These are phyloP conservation scores for Blastomyces parvus DNA, from an alignment of 2,329 filamentous ascomycete genomes.

Conservation along the genomic window DNA sequence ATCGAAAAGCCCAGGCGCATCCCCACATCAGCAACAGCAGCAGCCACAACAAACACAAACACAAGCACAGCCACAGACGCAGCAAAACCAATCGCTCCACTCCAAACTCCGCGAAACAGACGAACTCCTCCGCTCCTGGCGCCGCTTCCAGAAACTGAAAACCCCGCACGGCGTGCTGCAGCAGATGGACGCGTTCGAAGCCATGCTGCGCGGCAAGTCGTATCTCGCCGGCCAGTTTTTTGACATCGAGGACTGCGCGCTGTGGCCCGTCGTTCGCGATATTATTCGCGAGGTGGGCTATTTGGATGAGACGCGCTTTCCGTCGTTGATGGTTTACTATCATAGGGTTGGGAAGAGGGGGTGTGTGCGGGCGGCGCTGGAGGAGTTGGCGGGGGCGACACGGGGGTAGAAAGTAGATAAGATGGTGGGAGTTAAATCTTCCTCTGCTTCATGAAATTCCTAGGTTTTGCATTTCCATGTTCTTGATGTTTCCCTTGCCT, in stretches of 20 bases:
- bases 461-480: not conserved
- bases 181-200: constrained; percentile 8
- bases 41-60: not conserved
- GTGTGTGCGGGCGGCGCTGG: constrained; percentile 28
- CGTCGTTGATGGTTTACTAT: constrained; percentile 31
- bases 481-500: not conserved
- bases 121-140: constrained; percentile 25
- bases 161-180: constrained; percentile 2
- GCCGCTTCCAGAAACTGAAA: constrained; percentile 16
- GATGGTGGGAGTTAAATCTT: not conserved
- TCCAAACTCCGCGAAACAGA: constrained; percentile 23
- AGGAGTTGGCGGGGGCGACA: constrained; percentile 15
- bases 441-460: too few relatives aligned
- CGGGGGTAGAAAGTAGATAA: not conserved
- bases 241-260: constrained; percentile 35
- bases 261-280: constrained; percentile 36
- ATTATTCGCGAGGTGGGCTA: constrained; percentile 24
- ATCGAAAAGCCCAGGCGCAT: not conserved
- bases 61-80: not conserved
- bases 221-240: constrained; percentile 31
- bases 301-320: constrained; percentile 23
- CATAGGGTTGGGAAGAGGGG: constrained; percentile 30
- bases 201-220: constrained; percentile 22
- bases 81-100: constrained; percentile 6
- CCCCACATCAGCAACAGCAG: not conserved